These are phyloP conservation scores for Cystofilobasidium bisporidii DNA, from an alignment of 768 basidiomycete species.

Conservation along the genomic window DNA sequence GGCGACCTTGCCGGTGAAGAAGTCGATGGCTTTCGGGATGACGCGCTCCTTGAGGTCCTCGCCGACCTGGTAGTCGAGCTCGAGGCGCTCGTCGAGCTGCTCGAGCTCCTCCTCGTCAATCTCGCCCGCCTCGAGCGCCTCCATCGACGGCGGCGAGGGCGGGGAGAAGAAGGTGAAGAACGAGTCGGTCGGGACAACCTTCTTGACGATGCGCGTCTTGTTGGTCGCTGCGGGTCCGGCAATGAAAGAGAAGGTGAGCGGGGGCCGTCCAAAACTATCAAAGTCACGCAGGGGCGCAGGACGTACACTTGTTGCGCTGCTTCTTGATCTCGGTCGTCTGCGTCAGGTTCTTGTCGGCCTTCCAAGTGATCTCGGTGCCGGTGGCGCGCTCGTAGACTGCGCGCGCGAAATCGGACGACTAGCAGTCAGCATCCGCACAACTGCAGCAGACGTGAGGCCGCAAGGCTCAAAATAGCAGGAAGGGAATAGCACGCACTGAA, in stretches of 20 bases:
- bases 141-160: slow-evolving; percentile 60
- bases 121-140: slow-evolving; percentile 58
- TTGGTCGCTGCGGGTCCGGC: slow-evolving; percentile 41
- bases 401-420: neutral
- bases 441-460: too few relatives aligned
- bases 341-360: slow-evolving; percentile 94
- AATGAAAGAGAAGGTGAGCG: neutral
- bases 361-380: slow-evolving; percentile 90
- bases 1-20: slow-evolving; percentile 93
- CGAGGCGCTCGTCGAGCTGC: slow-evolving; percentile 81
- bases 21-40: slow-evolving; percentile 84
- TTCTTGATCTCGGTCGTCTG: slow-evolving; percentile 93
- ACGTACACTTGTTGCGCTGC: slow-evolving; percentile 93
- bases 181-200: slow-evolving; percentile 80
- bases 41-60: slow-evolving; percentile 96
- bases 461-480: too few relatives aligned
- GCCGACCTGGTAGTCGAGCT: slow-evolving; percentile 95
- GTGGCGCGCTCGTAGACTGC: slow-evolving; percentile 80
- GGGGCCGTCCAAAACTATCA: too few relatives aligned
- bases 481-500: slow-evolving; percentile 42
- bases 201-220: slow-evolving; percentile 49
- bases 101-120: slow-evolving; percentile 56
- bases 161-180: slow-evolving; percentile 99
- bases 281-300: neutral
- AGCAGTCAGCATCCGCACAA: too few relatives aligned